These are phyloP conservation scores for Rhynchosporium graminicola DNA, from an alignment of 2,329 filamentous ascomycete species.

Conservation along the genomic window DNA sequence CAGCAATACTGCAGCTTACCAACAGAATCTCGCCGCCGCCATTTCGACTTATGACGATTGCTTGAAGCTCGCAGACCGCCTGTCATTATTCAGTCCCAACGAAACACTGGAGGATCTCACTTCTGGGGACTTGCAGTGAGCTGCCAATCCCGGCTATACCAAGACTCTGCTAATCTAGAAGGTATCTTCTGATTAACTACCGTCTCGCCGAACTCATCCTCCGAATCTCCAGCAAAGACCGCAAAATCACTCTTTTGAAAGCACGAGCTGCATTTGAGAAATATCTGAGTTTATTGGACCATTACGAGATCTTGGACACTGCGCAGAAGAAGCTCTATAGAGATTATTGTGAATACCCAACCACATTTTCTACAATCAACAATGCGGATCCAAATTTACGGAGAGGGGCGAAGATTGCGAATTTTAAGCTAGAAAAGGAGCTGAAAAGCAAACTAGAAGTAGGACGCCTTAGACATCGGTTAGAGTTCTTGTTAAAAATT, in stretches of 20 bases:
- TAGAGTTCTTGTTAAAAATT: constrained; percentile 34
- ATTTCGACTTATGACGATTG: constrained; percentile 75
- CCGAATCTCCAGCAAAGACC: constrained; percentile 62
- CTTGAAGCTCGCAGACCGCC: constrained; percentile 64
- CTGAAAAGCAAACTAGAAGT: constrained; percentile 81
- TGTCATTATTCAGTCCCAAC: constrained; percentile 88
- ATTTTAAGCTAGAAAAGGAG: constrained; percentile 83
- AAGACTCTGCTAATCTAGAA: constrained; percentile 40
- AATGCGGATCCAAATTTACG: constrained; percentile 65
- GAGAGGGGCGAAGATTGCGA: constrained; percentile 81
- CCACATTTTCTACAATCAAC: constrained; percentile 71
- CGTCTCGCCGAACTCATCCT: constrained; percentile 78
- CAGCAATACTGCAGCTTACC: constrained; percentile 65
- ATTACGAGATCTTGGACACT: constrained; percentile 70
- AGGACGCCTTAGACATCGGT: constrained; percentile 39
- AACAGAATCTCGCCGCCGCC: constrained; percentile 64
- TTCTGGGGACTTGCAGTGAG: constrained; percentile 77
- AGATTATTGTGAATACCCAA: constrained; percentile 69
- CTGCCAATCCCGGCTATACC: constrained; percentile 5
- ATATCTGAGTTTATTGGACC: constrained; percentile 75
- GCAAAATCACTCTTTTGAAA: constrained; percentile 61
- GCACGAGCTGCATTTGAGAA: constrained; percentile 73
- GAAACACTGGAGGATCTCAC: constrained; percentile 85
- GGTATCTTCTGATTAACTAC: constrained; percentile 76
- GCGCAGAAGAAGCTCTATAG: constrained; percentile 70